Conservation (phyloP, 805 yeast genomes). For the Saturnispora sanitii region DNA sequence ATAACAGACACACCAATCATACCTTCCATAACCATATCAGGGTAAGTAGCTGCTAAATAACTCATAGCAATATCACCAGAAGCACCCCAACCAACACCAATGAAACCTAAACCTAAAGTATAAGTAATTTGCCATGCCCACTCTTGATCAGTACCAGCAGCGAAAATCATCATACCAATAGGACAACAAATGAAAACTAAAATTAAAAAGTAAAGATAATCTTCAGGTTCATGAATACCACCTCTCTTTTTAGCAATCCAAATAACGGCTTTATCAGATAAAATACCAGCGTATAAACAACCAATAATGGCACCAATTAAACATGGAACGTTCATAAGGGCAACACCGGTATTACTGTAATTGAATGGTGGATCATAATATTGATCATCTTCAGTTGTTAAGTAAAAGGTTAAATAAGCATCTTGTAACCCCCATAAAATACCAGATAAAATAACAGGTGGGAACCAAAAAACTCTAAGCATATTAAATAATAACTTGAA, state of each 20-base stretch:
- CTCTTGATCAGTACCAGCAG: conserved; percentile 50
- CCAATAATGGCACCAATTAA: conserved; percentile 58
- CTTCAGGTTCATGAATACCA: conserved; percentile 59
- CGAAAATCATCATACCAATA: conserved; percentile 53
- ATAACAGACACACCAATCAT: conserved; percentile 62
- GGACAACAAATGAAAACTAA: conserved; percentile 51
- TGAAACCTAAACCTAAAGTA: conserved; percentile 47
- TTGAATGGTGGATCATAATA: conserved; percentile 60
- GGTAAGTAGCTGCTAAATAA: conserved; percentile 58
- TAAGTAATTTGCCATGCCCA: conserved; percentile 47
- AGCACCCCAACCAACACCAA: conserved; percentile 63
- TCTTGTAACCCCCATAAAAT: conserved; percentile 77
- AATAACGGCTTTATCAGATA: conserved; percentile 51
- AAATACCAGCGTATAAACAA: conserved; percentile 51
- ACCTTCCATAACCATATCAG: conserved; percentile 60
- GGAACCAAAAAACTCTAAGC: conserved; percentile 49
- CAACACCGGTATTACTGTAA: conserved; percentile 57
- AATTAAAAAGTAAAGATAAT: conserved; percentile 46
- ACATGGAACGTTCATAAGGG: conserved; percentile 66
- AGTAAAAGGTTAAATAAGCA: conserved; percentile 62
- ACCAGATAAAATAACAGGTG: conserved; percentile 57
- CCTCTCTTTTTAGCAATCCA: conserved; percentile 51
- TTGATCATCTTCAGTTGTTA: conserved; percentile 61
- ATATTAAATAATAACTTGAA: conserved; percentile 38
- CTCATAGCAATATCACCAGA: conserved; percentile 64